Base-by-base conservation (phyloP, 177 flowering plant species). In the Vitis hybrid region DNA sequence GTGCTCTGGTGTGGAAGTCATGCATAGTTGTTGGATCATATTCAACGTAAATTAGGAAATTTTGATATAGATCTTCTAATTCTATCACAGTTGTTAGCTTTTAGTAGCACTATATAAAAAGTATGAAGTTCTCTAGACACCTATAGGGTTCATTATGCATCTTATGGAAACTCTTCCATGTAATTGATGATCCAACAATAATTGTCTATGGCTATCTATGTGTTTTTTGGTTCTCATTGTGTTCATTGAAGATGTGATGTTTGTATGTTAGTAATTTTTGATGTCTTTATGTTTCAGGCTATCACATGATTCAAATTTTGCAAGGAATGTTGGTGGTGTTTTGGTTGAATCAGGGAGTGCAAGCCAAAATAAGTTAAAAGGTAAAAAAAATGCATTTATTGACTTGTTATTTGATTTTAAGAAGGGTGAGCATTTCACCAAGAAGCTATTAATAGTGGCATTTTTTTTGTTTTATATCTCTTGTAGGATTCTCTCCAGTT, bases 401-500 rank as follows among this genome's bases (percentile, higher is more conserved):
- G 5, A 32, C 32, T 32, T 21, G 9, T 45, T 32, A 26, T 57
- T 10, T 51, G 3, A 59, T 13, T 71, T 52, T 23, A 19, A 49
- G 59, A 6, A 17, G 19, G 13, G 58, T 71, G 17, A 45, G 55
- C 15, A 26, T 40, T 66, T 18, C 21, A 56, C 30, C 5, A 1
- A 4, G 19, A 18, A 23, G 21, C 8, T 69, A 40, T 52, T 77
- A 26, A 71, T 1, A 2, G 13, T 67, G 11, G 60, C 49, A 8
- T 12, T 63, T 57, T 57, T 63, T 74, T 58, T 71, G 45, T 40
- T 40, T 7, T 40, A 40, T 40, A 23, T 66, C 51, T 23, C 55
- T 83, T 77, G 77, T 77, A 91, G 97, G 92, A 62, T 87, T 89
- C 70, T 95, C 99, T 78, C 98, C 98, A 14, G 97, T 73, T 70